Evolutionary conservation across 176 grass and related monocot species (phyloP), one percentile per base, ranked within the genome.

Genomic region (Paspalum vaginatum): DNA sequence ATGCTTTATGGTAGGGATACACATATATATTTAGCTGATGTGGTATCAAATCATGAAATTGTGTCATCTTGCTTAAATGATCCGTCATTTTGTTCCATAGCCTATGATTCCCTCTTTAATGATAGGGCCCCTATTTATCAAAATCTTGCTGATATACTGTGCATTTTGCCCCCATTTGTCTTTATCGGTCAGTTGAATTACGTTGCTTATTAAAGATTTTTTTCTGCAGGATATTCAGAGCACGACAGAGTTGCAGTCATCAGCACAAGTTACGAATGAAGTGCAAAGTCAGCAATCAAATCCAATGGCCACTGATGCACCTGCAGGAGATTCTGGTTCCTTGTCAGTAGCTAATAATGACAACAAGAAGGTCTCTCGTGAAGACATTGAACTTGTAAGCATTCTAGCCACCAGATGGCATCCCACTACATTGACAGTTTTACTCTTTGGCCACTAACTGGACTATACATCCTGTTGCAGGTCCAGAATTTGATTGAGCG

Each of bases 401-500:
- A 50, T 16, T 47, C 58, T 68, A 37, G 13, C 64, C 62, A 76
- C 17, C 47, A 65, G 51, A 47, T 45, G 50, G 67, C 40, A 75
- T 77, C 16, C 52, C 25, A 83, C 66, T 75, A 44, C 37, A 74
- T 0, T 55, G 44, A 54, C 43, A 49, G 12, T 81, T 25, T 61
- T 72, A 65, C 7, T 39, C 42, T 81, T 46, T 81, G 66, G 15
- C 48, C 57, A 61, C 22, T 69, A 69, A 81, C 56, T 86, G 47
- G 71, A 77, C 32, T 37, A 73, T 46, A 61, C 9, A 73, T 83
- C 54, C 59, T 85, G 50, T 79, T 85, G n/a, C 81, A 99, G 97
- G 97, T 99, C 18, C 97, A 99, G 63, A 96, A 99, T 93, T 86
- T 99, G 81, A 99, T 99, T 90, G 97, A 99, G 64, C 88, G 88